Evolutionary conservation across 805 yeast species (phyloP).

Genomic region (Ogataea paradorogensis): DNA sequence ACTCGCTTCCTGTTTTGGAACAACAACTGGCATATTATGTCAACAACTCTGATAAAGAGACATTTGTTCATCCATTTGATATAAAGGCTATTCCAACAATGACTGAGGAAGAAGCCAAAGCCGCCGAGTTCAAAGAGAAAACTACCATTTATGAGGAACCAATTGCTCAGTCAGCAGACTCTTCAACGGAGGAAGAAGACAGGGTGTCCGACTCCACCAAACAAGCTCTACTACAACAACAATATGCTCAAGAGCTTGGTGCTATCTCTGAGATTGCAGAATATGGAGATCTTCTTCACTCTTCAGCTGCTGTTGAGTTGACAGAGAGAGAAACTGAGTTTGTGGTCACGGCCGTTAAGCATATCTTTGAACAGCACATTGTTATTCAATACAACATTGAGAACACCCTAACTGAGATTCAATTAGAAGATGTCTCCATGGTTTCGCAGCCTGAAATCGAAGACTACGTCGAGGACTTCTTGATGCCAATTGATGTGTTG

Average conservation of each 20-base stretch:
- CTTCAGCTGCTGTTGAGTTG: conserved; percentile 61
- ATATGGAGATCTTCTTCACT: conserved; percentile 74
- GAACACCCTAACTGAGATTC: conserved; percentile 78
- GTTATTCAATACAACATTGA: conserved; percentile 78
- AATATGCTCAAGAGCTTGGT: conserved; percentile 66
- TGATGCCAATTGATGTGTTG: conserved; percentile 69
- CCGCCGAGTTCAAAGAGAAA: conserved; percentile 58
- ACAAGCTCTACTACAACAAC: conserved; percentile 48
- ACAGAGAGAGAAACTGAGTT: conserved; percentile 94
- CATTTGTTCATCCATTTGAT: conserved; percentile 63
- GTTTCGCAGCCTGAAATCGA: conserved; percentile 62
- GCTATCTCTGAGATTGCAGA: conserved; percentile 68
- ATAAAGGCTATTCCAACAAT: conserved; percentile 61
- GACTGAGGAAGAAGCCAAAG: conserved; percentile 66
- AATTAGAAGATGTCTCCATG: conserved; percentile 74
- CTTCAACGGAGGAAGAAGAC: conserved; percentile 25
- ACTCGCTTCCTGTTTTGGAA: conserved; percentile 77
- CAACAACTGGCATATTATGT: conserved; percentile 71
- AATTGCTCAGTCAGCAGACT: conserved; percentile 21
- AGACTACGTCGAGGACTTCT: conserved; percentile 62
- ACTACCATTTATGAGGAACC: conserved; percentile 30
- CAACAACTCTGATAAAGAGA: conserved; percentile 42
- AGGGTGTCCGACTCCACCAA: conserved; percentile 30
- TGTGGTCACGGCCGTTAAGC: conserved; percentile 81
- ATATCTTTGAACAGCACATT: conserved; percentile 71